phyloP scores from a whole-genome alignment of 768 basidiomycete species.

The Xerocomus brunneocitrinus region DNA sequence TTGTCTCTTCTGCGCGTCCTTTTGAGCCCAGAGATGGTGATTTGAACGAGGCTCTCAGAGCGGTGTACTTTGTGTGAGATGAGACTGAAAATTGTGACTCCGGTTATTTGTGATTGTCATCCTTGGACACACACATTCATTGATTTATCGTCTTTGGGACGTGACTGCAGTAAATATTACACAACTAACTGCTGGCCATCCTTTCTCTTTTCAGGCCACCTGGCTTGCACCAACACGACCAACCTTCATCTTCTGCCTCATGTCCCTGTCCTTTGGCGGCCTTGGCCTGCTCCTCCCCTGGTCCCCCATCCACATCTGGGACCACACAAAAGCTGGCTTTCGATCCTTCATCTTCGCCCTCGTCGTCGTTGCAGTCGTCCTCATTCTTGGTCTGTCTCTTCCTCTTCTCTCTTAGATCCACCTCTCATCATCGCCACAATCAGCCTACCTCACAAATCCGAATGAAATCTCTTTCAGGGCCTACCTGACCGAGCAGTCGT shows the following conservation, averaged over 20 bases:
- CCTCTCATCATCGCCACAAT: conserved; percentile 4
- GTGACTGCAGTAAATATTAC: conserved; percentile 21
- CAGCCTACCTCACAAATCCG: conserved; percentile 95
- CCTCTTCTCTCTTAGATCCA: background rate
- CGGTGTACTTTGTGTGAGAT: conserved; percentile 1
- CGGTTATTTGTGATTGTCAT: conserved; percentile 15
- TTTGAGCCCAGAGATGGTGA: background rate
- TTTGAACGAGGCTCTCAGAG: too few species aligned
- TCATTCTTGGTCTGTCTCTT: conserved; percentile 62
- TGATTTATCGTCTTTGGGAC: conserved; percentile 25
- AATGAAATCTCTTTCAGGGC: conserved; percentile 90
- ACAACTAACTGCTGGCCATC: conserved; percentile 22
- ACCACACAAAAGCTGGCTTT: conserved; percentile 57
- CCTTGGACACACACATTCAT: background rate
- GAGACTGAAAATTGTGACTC: conserved; percentile 20
- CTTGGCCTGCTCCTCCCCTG: conserved; percentile 43
- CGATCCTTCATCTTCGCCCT: conserved; percentile 67
- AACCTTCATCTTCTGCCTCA: conserved; percentile 47
- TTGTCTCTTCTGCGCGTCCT: background rate
- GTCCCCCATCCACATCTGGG: conserved; percentile 50
- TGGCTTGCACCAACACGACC: conserved; percentile 21
- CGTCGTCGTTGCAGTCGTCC: conserved; percentile 61
- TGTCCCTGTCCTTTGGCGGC: conserved; percentile 62
- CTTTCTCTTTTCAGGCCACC: conserved; percentile 33
- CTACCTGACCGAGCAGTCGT: conserved; percentile 95